phyloP scores from a whole-genome alignment of 2,329 filamentous ascomycete genomes.

The Aspergillus hiratsukae region DNA sequence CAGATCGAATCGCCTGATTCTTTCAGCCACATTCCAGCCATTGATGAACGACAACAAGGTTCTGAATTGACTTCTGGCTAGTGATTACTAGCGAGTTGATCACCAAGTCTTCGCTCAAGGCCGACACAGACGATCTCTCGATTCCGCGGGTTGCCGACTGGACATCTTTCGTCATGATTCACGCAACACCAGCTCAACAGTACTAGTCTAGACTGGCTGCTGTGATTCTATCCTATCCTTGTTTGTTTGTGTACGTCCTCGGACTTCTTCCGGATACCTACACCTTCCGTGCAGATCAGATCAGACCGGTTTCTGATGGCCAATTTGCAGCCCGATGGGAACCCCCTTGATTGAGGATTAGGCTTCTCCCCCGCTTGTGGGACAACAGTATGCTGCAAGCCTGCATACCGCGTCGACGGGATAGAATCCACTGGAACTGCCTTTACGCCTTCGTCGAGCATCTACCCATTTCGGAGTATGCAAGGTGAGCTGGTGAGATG shows the following conservation, averaged over 20 bases:
- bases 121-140: background rate
- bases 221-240: background rate
- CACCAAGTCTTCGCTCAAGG: background rate
- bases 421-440: slow-evolving; percentile 1
- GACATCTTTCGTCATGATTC: background rate
- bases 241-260: background rate
- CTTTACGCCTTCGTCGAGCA: background rate
- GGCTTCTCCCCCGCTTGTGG: background rate
- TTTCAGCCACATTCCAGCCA: background rate
- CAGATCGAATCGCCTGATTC: background rate
- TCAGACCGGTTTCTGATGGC: background rate
- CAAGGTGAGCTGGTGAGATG: background rate
- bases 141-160: slow-evolving; percentile 11
- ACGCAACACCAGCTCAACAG: background rate
- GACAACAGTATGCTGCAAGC: background rate
- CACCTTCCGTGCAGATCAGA: background rate
- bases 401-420: background rate
- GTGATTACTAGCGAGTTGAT: background rate
- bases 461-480: background rate
- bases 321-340: background rate
- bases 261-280: background rate
- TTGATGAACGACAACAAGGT: background rate
- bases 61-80: background rate
- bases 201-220: background rate
- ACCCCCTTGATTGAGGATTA: background rate